Conservation (phyloP, 345 rosid genomes). For the Draba incana region DNA sequence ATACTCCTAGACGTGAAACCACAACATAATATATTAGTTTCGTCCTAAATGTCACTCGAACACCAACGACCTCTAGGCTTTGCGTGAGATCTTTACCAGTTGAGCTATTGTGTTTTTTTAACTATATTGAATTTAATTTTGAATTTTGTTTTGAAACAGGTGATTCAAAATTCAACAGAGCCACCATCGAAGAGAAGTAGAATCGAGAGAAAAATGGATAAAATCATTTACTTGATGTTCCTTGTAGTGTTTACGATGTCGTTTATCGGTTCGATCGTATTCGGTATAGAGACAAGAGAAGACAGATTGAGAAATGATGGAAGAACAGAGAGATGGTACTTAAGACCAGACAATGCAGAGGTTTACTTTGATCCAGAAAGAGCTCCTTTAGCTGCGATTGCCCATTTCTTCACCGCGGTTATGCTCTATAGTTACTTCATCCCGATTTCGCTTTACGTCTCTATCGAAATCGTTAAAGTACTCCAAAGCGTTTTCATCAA, state of each 20-base stretch:
- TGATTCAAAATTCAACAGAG: constrained; percentile 84
- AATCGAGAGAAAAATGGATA: constrained; percentile 85
- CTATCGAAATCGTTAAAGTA: constrained; percentile 89
- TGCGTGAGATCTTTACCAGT: too few species aligned
- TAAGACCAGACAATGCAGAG: constrained; percentile 78
- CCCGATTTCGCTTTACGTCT: constrained; percentile 92
- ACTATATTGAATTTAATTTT: too few species aligned
- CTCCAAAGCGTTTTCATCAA: constrained; percentile 94
- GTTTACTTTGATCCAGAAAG: constrained; percentile 64
- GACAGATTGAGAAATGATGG: constrained; percentile 55
- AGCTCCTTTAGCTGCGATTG: constrained; percentile 65
- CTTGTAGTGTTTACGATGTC: constrained; percentile 65
- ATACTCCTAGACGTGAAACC: too few species aligned
- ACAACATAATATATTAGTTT: too few species aligned
- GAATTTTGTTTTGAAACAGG: constrained; percentile 39
- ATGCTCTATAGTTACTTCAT: constrained; percentile 89
- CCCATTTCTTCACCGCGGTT: constrained; percentile 78
- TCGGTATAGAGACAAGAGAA: constrained; percentile 72
- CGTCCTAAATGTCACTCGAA: too few species aligned
- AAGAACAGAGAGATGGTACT: constrained; percentile 92
- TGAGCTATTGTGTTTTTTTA: too few species aligned
- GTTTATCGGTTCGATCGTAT: constrained; percentile 66
- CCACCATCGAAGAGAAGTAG: constrained; percentile 97
- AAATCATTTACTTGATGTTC: constrained; percentile 72
- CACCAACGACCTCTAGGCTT: too few species aligned